phyloP scores from a whole-genome alignment of 148 eudicot genomes.

The Chenopodium berlandieri region DNA sequence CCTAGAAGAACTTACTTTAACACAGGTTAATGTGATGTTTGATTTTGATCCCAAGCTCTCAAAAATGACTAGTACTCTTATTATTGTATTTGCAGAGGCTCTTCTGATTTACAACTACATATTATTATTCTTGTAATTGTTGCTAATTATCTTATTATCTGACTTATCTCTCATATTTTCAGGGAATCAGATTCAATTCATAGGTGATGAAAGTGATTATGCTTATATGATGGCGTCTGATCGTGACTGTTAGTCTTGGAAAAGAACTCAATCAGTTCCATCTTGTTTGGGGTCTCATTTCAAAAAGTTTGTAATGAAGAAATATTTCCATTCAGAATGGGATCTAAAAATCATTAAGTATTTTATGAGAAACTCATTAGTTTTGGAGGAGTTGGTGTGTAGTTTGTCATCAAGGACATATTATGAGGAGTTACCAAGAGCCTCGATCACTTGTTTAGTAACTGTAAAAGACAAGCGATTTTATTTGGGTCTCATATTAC shows the following conservation, averaged over 20 bases:
- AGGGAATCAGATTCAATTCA: neutral
- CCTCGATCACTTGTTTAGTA: constrained; percentile 8
- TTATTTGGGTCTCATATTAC: too few species aligned
- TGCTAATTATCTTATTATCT: neutral
- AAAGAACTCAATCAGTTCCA: neutral
- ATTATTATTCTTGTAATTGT: too few species aligned
- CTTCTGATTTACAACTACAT: too few species aligned
- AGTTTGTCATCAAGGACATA: neutral
- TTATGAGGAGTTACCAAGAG: constrained; percentile 12
- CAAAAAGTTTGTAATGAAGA: constrained; percentile 10
- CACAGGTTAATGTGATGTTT: neutral
- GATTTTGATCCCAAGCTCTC: too few species aligned
- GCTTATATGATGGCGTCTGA: neutral
- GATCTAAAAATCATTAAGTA: constrained; percentile 2
- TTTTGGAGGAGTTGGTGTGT: constrained; percentile 24
- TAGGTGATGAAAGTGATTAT: neutral
- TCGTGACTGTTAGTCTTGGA: neutral
- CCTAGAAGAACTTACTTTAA: neutral
- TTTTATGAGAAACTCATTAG: constrained; percentile 12
- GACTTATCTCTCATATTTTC: neutral
- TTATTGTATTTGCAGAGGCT: too few species aligned
- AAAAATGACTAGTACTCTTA: too few species aligned
- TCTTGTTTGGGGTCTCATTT: constrained; percentile 23
- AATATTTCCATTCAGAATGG: neutral
- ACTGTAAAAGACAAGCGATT: neutral